phyloP scores from a whole-genome alignment of 208 protist genomes.

The Zelonia costaricensis region DNA sequence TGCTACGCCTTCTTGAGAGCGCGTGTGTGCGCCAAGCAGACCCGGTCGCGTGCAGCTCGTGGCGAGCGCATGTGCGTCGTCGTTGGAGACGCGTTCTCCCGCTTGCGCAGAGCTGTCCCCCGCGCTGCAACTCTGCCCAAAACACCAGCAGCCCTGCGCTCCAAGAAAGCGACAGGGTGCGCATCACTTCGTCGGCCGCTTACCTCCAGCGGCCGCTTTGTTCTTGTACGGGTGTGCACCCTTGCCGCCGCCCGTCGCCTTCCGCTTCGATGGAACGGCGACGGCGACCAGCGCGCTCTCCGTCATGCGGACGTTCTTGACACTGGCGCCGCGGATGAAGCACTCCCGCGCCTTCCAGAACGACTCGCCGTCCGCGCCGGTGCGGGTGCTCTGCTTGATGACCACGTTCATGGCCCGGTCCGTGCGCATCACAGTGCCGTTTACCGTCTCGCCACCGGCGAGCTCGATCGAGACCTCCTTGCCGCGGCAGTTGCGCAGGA shows the following conservation, averaged over 20 bases:
- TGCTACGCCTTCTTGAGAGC: too few species aligned
- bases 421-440: constrained; percentile 76
- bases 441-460: constrained; percentile 66
- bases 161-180: too few species aligned
- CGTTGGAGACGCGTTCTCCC: too few species aligned
- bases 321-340: constrained; percentile 72
- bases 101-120: too few species aligned
- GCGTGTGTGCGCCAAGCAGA: too few species aligned
- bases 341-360: constrained; percentile 77
- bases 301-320: constrained; percentile 81
- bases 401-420: constrained; percentile 88
- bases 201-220: constrained; percentile 11
- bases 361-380: constrained; percentile 48
- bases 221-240: constrained; percentile 3
- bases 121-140: too few species aligned
- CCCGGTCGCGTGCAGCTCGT: too few species aligned
- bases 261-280: constrained; percentile 6
- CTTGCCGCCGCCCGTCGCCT: constrained; percentile 5
- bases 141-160: too few species aligned
- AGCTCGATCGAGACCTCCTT: constrained; percentile 84
- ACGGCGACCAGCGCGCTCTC: constrained; percentile 43
- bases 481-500: constrained; percentile 79
- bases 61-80: too few species aligned
- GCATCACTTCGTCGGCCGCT: constrained; percentile 14
- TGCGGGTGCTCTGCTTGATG: constrained; percentile 75